A percentile compares a stretch with the other conserved stretches of the same genome.
These are phyloP conservation scores for Elongisporangium anandrum DNA, from an alignment of 352 stramenopile species.

Conservation along the genomic window DNA sequence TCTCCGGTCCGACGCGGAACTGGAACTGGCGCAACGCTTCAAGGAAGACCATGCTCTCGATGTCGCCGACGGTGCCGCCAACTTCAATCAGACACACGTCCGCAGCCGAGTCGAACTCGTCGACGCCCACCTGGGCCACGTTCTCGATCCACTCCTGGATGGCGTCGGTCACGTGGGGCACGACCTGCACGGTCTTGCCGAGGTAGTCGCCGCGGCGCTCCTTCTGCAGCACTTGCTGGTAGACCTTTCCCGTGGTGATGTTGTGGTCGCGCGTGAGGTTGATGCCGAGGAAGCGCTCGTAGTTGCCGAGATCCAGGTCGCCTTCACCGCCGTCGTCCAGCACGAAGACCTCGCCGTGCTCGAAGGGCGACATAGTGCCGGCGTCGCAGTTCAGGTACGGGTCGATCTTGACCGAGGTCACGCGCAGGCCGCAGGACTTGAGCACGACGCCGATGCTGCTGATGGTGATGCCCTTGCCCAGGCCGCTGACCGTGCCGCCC, in stretches of 20 bases:
- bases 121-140: conserved; percentile 94
- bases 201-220: conserved; percentile 97
- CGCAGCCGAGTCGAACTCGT: conserved; percentile 56
- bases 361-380: conserved; percentile 97
- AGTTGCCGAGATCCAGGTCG: conserved; percentile 98
- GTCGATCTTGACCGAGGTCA: conserved; percentile 99
- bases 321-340: conserved; percentile 96
- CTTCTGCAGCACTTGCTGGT: conserved; percentile 94
- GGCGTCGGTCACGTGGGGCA: conserved; percentile 94
- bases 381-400: conserved; percentile 99
- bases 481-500: conserved; percentile 96
- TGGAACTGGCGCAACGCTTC: conserved; percentile 99
- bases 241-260: conserved; percentile 99
- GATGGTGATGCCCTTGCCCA: conserved; percentile 99
- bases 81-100: conserved; percentile 99
- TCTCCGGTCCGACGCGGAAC: conserved; percentile 96
- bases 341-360: conserved; percentile 97
- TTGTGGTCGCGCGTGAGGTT: conserved; percentile 97
- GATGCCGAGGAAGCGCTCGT: conserved; percentile 97
- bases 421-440: conserved; percentile 92
- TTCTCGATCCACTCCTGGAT: conserved; percentile 98
- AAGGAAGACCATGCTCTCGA: conserved; percentile 99
- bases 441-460: conserved; percentile 97
- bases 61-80: conserved; percentile 99
- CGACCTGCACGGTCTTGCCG: conserved; percentile 98